Percentiles rank a stretch among this genome's conserved stretches.
Evolutionary conservation across 2,329 filamentous ascomycete genomes (phyloP).

Genomic region (Talaromyces sp.): DNA sequence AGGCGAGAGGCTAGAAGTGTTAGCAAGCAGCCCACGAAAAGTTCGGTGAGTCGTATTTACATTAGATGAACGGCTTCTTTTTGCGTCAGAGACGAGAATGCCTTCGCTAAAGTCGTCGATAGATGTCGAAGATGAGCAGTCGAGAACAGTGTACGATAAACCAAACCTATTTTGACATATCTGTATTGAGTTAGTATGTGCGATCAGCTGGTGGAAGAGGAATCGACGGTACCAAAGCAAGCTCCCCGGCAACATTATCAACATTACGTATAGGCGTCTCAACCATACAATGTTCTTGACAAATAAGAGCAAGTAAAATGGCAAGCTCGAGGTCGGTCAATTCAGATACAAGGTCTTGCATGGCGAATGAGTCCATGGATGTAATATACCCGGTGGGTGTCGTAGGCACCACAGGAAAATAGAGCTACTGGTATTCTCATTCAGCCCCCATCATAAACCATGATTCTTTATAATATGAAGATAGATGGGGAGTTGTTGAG

Average conservation of each 20-base stretch:
- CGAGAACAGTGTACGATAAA: conserved; percentile 64
- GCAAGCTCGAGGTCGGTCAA: conserved; percentile 88
- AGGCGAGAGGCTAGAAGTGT: not conserved
- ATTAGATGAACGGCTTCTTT: not conserved
- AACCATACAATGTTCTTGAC: conserved; percentile 83
- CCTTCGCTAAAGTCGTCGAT: conserved; percentile 75
- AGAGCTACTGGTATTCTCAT: no score
- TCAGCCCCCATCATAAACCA: not conserved
- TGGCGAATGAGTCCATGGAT: conserved; percentile 59
- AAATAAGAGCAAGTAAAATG: conserved; percentile 73
- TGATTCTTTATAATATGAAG: not conserved
- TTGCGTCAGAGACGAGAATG: conserved; percentile 53
- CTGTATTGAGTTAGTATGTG: conserved; percentile 36
- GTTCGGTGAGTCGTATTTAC: not conserved
- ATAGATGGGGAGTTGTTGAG: not conserved
- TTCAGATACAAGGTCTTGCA: conserved; percentile 68
- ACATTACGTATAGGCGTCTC: conserved; percentile 63
- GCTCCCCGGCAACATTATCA: conserved; percentile 67
- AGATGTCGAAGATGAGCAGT: conserved; percentile 69
- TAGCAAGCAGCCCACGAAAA: not conserved
- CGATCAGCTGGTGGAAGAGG: not conserved
- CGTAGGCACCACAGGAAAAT: not conserved
- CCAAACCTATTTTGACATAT: conserved; percentile 69
- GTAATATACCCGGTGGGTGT: conserved; percentile 12
- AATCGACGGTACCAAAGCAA: conserved; percentile 59